These are phyloP conservation scores for Boletus semigastroideus DNA, from an alignment of 1,284 basidiomycete genomes.

Conservation along the genomic window DNA sequence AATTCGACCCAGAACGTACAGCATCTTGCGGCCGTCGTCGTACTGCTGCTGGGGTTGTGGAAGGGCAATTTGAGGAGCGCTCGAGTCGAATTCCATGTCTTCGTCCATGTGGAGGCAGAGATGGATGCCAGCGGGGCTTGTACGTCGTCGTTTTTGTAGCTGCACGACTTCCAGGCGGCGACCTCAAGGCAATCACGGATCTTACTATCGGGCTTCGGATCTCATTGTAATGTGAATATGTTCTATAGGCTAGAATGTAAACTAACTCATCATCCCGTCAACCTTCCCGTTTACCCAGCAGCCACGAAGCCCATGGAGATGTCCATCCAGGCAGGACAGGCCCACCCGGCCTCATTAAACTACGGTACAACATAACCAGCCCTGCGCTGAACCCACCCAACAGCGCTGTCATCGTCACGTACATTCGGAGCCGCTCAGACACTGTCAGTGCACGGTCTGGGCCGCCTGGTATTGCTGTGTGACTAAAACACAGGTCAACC, in stretches of 20 bases:
- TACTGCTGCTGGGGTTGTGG: slow-evolving; percentile 37
- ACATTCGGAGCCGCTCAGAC: slow-evolving; percentile 63
- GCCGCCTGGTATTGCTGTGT: slow-evolving; percentile 74
- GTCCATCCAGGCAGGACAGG: slow-evolving; percentile 51
- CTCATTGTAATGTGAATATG: slow-evolving; percentile 12
- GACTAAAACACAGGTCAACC: slow-evolving; percentile 38
- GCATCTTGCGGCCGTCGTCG: slow-evolving; percentile 61
- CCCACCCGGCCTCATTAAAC: slow-evolving; percentile 59
- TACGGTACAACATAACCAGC: slow-evolving; percentile 66
- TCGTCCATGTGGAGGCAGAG: slow-evolving; percentile 58
- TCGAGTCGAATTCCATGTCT: slow-evolving; percentile 68
- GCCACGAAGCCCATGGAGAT: slow-evolving; percentile 59
- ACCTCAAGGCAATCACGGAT: slow-evolving; percentile 42
- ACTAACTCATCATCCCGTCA: slow-evolving; percentile 15
- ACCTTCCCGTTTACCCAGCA: slow-evolving; percentile 51
- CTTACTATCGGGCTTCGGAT: slow-evolving; percentile 36
- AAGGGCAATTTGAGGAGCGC: slow-evolving; percentile 37
- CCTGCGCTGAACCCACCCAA: slow-evolving; percentile 71
- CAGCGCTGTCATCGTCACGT: slow-evolving; percentile 66
- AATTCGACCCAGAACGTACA: slow-evolving; percentile 67
- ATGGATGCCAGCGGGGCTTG: slow-evolving; percentile 19
- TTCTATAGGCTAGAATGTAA: slow-evolving; percentile 17
- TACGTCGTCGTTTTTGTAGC: slow-evolving; percentile 18
- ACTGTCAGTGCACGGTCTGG: slow-evolving; percentile 71
- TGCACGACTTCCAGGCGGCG: slow-evolving; percentile 26